phyloP scores from a whole-genome alignment of 306 rosid genomes.

The barrel medic (Medicago truncatula) region MtrunA17r5.0-ANR NC_053049.1:43508501-43509000 shows the following conservation, averaged over 20 bases:
- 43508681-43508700: slow-evolving; percentile 66
- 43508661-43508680: slow-evolving; percentile 68
- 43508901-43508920: slow-evolving; percentile 34
- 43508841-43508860: not conserved
- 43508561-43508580: slow-evolving; percentile 51
- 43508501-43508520: slow-evolving; percentile 49
- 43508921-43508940: slow-evolving; percentile 5
- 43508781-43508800: not conserved
- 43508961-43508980: too few relatives aligned
- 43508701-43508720: slow-evolving; percentile 25
- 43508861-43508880: not conserved
- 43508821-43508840: not conserved
- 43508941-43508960: not conserved
- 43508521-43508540: slow-evolving; percentile 51
- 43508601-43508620: slow-evolving; percentile 47
- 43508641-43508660: slow-evolving; percentile 61
- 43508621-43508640: slow-evolving; percentile 55
- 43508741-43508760: not conserved
- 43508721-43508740: not conserved
- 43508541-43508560: slow-evolving; percentile 51
- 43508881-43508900: not conserved
- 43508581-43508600: slow-evolving; percentile 42
- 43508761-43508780: slow-evolving; percentile 50
- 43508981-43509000: too few relatives aligned
- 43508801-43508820: not conserved